Evolutionary conservation across 2,329 filamentous ascomycete genomes (phyloP).

Genomic region (Sporothrix sp.): DNA sequence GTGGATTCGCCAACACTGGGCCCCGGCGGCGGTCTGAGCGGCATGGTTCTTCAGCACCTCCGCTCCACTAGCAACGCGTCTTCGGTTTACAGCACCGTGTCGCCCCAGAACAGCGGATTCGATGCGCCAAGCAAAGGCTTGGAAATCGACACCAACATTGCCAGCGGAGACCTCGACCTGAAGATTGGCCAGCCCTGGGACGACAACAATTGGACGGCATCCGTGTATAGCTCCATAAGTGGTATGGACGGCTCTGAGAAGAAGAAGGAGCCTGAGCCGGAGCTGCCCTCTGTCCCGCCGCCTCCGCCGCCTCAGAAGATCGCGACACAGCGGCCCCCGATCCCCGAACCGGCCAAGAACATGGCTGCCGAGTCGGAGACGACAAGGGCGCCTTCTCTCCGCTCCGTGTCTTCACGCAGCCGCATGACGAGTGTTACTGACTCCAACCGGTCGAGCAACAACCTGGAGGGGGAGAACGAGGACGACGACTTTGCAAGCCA

Average conservation of each 20-base stretch:
- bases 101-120: neutral
- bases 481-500: conserved; percentile 64
- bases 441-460: conserved; percentile 15
- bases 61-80: conserved; percentile 73
- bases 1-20: conserved; percentile 73
- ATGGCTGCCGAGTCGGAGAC: neutral
- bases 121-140: neutral
- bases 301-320: neutral
- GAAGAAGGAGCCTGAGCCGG: neutral
- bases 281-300: neutral
- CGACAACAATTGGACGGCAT: conserved; percentile 20
- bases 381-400: conserved; percentile 6
- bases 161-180: conserved; percentile 27
- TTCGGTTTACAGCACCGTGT: conserved; percentile 53
- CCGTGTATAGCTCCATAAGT: conserved; percentile 8
- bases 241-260: neutral
- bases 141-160: conserved; percentile 10
- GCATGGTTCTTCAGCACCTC: conserved; percentile 75
- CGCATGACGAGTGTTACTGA: conserved; percentile 29
- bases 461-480: conserved; percentile 39
- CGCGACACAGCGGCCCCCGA: neutral
- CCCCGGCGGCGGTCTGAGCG: conserved; percentile 60
- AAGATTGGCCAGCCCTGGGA: conserved; percentile 36
- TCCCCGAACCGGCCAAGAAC: conserved; percentile 2
- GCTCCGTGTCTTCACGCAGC: conserved; percentile 49